Percentiles rank a stretch among this genome's conserved stretches.
These are phyloP conservation scores for Tricholomella constricta DNA, from an alignment of 768 basidiomycete species.

Conservation along the genomic window DNA sequence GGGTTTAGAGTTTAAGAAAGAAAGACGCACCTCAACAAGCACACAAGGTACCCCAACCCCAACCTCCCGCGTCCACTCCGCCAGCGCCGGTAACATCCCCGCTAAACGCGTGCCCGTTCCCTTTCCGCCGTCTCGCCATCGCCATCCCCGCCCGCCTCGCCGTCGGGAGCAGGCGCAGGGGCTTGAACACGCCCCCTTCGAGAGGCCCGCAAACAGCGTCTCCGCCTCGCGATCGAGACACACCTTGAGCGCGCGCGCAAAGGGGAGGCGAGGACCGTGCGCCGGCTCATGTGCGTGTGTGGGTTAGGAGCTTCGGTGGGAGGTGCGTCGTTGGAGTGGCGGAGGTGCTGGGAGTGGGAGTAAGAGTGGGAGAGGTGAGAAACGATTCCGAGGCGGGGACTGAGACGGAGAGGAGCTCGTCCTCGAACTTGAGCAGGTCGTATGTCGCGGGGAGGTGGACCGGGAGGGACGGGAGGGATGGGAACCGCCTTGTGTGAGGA, in stretches of 20 bases:
- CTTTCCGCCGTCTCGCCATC: neutral
- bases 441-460: constrained; percentile 23
- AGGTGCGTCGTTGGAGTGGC: no score
- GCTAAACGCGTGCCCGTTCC: no score
- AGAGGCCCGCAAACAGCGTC: constrained; percentile 64
- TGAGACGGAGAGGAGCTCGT: neutral
- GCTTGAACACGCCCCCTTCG: constrained; percentile 61
- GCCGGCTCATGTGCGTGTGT: constrained; percentile 38
- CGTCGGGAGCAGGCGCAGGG: constrained; percentile 14
- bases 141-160: constrained; percentile 33
- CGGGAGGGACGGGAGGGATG: constrained; percentile 29
- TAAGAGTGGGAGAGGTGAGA: constrained; percentile 19
- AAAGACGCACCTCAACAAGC: constrained; percentile 72
- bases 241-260: constrained; percentile 67
- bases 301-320: no score
- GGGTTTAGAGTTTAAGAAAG: neutral
- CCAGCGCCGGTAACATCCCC: constrained; percentile 76
- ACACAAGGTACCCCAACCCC: constrained; percentile 75
- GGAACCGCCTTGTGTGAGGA: constrained; percentile 69
- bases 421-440: constrained; percentile 27
- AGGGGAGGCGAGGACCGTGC: constrained; percentile 62
- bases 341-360: constrained; percentile 13
- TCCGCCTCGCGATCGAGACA: constrained; percentile 71
- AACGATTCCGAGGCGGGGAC: constrained; percentile 18
- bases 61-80: constrained; percentile 73